phyloP scores from a whole-genome alignment of 306 rosid species.

The Clitoria ternatea region DNA sequence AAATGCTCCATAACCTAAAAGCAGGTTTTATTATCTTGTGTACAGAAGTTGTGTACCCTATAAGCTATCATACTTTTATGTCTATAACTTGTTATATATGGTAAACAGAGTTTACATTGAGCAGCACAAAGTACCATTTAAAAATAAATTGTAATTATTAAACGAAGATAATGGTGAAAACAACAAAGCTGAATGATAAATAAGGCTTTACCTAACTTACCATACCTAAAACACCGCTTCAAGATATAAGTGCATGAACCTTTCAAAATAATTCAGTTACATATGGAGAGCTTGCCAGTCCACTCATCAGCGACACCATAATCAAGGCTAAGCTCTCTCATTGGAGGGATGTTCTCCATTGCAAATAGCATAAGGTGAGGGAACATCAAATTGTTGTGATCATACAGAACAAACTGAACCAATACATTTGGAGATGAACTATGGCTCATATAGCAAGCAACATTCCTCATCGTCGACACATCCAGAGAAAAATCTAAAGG shows the following conservation, averaged over 20 bases:
- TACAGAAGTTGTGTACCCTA: no score
- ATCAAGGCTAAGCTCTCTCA: conserved; percentile 95
- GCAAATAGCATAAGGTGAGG: conserved; percentile 96
- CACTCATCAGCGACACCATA: conserved; percentile 88
- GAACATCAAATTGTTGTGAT: conserved; percentile 92
- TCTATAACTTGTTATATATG: not conserved
- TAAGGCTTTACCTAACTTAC: conserved; percentile 45
- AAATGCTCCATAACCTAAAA: no score
- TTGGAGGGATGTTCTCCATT: conserved; percentile 92
- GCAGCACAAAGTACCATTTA: conserved; percentile 9
- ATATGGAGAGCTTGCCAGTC: conserved; percentile 79
- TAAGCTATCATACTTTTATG: no score
- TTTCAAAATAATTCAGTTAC: conserved; percentile 49
- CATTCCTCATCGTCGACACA: conserved; percentile 88
- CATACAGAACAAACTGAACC: conserved; percentile 84
- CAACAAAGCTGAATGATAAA: not conserved
- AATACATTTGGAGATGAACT: conserved; percentile 74
- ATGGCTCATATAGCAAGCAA: conserved; percentile 92
- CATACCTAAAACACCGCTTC: conserved; percentile 40
- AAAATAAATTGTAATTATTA: not conserved
- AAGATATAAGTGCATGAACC: conserved; percentile 32
- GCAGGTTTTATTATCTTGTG: no score
- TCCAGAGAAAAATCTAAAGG: conserved; percentile 90
- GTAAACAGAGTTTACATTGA: not conserved
- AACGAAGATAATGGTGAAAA: not conserved